phyloP scores from a whole-genome alignment of 2,329 filamentous ascomycete species.

The Talaromyces verruculosus region DNA sequence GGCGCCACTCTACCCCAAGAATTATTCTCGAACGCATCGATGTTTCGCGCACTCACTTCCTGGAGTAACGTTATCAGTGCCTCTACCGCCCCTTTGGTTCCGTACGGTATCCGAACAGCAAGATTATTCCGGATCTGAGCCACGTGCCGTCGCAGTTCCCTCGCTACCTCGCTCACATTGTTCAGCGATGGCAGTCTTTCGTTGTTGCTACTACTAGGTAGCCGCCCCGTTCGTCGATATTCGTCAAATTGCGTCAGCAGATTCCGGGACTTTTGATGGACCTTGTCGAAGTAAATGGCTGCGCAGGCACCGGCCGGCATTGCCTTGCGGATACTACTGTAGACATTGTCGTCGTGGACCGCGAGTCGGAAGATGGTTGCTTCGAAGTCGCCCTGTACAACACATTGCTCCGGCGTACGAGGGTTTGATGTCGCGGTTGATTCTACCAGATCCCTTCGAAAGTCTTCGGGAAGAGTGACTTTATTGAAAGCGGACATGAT shows the following conservation, averaged over 20 bases:
- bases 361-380: constrained; percentile 49
- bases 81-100: constrained; percentile 39
- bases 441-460: constrained; percentile 41
- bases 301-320: constrained; percentile 46
- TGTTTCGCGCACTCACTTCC: constrained; percentile 39
- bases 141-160: constrained; percentile 33
- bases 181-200: constrained; percentile 20
- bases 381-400: constrained; percentile 47
- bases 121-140: constrained; percentile 37
- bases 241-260: constrained; percentile 41
- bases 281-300: constrained; percentile 47
- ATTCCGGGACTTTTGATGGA: constrained; percentile 36
- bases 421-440: constrained; percentile 29
- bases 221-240: constrained; percentile 39
- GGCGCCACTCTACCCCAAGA: constrained; percentile 36
- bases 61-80: constrained; percentile 41
- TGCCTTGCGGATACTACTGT: constrained; percentile 42
- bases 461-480: constrained; percentile 43
- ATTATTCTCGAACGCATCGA: constrained; percentile 41
- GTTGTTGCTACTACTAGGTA: constrained; percentile 22
- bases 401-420: constrained; percentile 43
- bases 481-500: constrained; percentile 48
- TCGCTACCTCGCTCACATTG: constrained; percentile 35
- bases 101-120: constrained; percentile 35
- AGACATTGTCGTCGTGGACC: constrained; percentile 46